Evolutionary conservation across 768 basidiomycete species (phyloP), one percentile per base, ranked within the genome.

Genomic region (Amanita subjunquillea): DNA sequence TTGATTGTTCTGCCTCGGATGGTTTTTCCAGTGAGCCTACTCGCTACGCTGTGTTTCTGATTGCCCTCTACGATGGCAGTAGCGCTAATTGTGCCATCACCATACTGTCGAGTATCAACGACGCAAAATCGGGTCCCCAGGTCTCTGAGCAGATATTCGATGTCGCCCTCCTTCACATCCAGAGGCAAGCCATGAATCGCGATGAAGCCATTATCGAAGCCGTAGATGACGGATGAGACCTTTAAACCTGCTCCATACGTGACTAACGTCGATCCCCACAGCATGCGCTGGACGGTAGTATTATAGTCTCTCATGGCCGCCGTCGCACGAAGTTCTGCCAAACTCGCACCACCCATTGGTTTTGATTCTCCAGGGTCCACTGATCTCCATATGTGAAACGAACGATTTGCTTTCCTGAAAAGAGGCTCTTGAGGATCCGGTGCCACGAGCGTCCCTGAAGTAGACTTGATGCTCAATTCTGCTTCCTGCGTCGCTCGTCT

Each of bases 211-310:
- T 46, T 39, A 36, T 55, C 56, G 46, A 60, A 59, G 37, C 57
- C 57, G 17, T 57, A 54, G 29, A 57, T 55, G 50, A 56, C 41
- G 13, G 46, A 29, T 41, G 15, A 44, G 44, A 58, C 44, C 2
- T 36, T 20, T 10, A 49, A n/a, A 27, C 27, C 71, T 48, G 54
- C 64, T 57, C 55, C 61, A 61, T 54, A 57, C 23, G 56, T 58
- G 42, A 60, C 59, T 29, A 57, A 41, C 15, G 52, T 56, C 5
- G 60, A 59, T 6, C 36, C 51, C 27, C 32, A 8, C 2, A 53
- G 15, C 17, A 46, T 6, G 15, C 38, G 49, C 29, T 41, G 49
- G 4, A 50, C 17, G 13, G 25, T 50, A 27, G 27, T 15, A 17
- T 39, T 25, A 9, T n/a, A 15, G 2, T 50, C 49, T 25, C 39